phyloP scores from a whole-genome alignment of 108 stramenopile genomes.

The Bacterosira constricta region DNA sequence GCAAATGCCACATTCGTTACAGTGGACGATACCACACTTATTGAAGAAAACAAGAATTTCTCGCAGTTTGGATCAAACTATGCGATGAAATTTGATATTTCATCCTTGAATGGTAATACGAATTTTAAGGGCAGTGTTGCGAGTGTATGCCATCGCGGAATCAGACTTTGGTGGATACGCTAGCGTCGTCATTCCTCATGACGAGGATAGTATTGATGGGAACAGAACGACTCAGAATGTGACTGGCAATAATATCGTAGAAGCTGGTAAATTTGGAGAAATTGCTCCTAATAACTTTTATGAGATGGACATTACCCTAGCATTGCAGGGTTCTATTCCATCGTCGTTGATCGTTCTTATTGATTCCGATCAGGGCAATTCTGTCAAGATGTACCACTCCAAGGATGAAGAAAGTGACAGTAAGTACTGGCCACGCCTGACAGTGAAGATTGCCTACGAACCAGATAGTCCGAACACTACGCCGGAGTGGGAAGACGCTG shows the following conservation, averaged over 20 bases:
- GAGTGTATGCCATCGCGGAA: constrained; percentile 15
- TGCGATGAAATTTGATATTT: too few relatives aligned
- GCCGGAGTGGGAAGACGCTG: constrained; percentile 21
- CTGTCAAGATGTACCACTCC: constrained; percentile 24
- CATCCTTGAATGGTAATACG: too few relatives aligned
- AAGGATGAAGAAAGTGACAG: not conserved
- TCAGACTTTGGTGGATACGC: too few relatives aligned
- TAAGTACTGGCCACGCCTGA: constrained; percentile 4
- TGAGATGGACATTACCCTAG: too few relatives aligned
- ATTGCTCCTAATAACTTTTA: not conserved
- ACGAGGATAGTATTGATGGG: constrained; percentile 3
- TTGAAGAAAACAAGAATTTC: too few relatives aligned
- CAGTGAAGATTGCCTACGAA: constrained; percentile 20
- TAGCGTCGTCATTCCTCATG: too few relatives aligned
- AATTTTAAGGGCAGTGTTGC: constrained; percentile 5
- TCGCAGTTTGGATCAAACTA: too few relatives aligned
- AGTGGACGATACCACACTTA: too few relatives aligned
- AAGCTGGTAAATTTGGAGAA: not conserved
- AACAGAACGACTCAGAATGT: not conserved
- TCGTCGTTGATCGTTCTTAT: constrained; percentile 16
- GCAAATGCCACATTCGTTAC: too few relatives aligned
- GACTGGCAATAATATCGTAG: not conserved
- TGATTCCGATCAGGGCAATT: constrained; percentile 9
- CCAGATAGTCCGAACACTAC: constrained; percentile 9
- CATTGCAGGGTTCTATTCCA: too few relatives aligned